Base-by-base conservation (phyloP, 805 yeast species). In the Starmerella geochares region DNA sequence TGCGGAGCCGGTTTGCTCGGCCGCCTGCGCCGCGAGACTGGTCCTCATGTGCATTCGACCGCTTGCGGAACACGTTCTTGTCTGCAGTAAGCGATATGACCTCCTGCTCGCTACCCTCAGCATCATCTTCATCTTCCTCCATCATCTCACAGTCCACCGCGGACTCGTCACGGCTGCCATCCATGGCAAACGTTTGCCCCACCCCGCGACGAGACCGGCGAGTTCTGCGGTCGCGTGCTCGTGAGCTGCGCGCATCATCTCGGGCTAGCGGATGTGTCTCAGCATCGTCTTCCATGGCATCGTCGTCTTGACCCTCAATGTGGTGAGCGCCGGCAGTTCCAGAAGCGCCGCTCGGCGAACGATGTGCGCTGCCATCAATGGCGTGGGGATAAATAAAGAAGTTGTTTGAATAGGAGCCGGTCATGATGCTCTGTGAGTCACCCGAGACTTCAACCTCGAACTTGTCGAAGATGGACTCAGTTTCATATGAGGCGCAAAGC, bases 391-490 rank as follows among this genome's bases (percentile, higher is more conserved):
- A 92, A 58, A 92, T 86, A 94, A 86, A 86, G 65, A 94, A 92
- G 71, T 88, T 88, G 71, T 90, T 92, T 69, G 88, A 86, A 73
- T 92, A 92, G 36, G 96, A 83, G 48, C 99, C 99, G 13, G 98
- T 88, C 90, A 92, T 86, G 53, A 92, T 80, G 53, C 87, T 79
- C 63, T 80, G 79, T 61, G 86, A 84, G 69, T 94, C 96, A 33
- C 97, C 98, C 59, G 87, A 77, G 63, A 92, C 87, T 59, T 81
- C 92, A 54, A 88, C 95, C 73, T 92, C 98, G 67, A 92, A 92
- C 73, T 92, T 94, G 72, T 92, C 98, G 70, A 92, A 92, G 51
- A 92, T 92, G 41, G 97, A 95, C 70, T 92, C 99, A 65, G 87
- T 88, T 67, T 92, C 99, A 71, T 94, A 92, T 40, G 97, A 87